These are phyloP conservation scores for Quercus phellos DNA, from an alignment of 331 rosid genomes.

Conservation along the genomic window DNA sequence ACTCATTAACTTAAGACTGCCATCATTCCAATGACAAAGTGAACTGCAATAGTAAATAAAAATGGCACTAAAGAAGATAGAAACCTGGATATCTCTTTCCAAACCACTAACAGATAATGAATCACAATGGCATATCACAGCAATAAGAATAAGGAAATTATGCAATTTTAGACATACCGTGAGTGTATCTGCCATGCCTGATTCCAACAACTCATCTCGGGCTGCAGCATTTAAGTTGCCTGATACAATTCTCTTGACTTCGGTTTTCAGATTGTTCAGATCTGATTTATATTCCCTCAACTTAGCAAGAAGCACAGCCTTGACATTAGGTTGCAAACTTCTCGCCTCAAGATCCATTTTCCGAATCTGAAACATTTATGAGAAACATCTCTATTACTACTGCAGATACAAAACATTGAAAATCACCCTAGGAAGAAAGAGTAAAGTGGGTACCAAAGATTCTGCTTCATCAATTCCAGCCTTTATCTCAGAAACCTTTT, in stretches of 20 bases:
- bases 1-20: not conserved
- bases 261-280: slow-evolving; percentile 81
- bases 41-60: not conserved
- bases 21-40: not conserved
- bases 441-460: slow-evolving; percentile 53
- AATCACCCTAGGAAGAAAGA: slow-evolving; percentile 2
- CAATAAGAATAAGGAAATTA: not conserved
- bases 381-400: slow-evolving; percentile 17
- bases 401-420: slow-evolving; percentile 2
- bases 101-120: not conserved
- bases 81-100: not conserved
- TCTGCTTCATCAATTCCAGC: slow-evolving; percentile 89
- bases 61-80: not conserved
- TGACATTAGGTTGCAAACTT: slow-evolving; percentile 85
- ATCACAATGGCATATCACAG: not conserved
- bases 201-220: slow-evolving; percentile 89
- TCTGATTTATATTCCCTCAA: slow-evolving; percentile 95
- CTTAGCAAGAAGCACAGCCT: slow-evolving; percentile 82
- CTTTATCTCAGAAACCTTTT: slow-evolving; percentile 70
- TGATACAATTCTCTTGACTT: slow-evolving; percentile 68
- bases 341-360: slow-evolving; percentile 98
- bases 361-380: slow-evolving; percentile 52
- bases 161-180: slow-evolving; percentile 49
- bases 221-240: slow-evolving; percentile 68
- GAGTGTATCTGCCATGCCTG: slow-evolving; percentile 93